Percentiles rank a stretch among this genome's conserved stretches.
phyloP scores from a whole-genome alignment of 176 grass and related monocot genomes.

The Avena atlantica region DNA sequence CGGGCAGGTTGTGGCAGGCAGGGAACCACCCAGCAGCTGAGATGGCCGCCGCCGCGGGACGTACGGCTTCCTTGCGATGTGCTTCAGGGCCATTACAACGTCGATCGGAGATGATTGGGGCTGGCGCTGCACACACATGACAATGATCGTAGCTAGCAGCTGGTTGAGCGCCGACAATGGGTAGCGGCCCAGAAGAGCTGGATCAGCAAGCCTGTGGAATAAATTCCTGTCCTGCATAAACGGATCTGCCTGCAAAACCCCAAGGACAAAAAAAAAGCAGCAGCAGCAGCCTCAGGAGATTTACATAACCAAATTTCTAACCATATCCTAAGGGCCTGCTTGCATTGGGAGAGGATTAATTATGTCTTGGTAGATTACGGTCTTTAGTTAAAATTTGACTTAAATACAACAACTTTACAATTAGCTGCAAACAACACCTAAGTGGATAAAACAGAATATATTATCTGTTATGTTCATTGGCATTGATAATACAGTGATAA shows the following conservation, averaged over 20 bases:
- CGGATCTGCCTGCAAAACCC: constrained; percentile 68
- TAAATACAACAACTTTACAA: not conserved
- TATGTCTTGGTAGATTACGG: not conserved
- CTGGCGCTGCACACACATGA: constrained; percentile 95
- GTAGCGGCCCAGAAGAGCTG: constrained; percentile 61
- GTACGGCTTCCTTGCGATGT: constrained; percentile 74
- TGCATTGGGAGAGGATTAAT: not conserved
- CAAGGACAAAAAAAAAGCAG: not conserved
- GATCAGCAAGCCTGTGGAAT: constrained; percentile 70
- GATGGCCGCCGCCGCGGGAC: not conserved
- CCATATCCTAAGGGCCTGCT: not conserved
- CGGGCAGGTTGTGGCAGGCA: not conserved
- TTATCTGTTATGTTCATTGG: not conserved
- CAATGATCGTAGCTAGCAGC: constrained; percentile 59
- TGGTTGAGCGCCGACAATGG: constrained; percentile 75
- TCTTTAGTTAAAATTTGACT: not conserved
- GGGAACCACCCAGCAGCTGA: not conserved
- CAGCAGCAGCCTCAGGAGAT: not conserved
- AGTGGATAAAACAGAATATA: not conserved
- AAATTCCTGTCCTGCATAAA: constrained; percentile 77
- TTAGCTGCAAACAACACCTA: not conserved
- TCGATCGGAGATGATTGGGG: constrained; percentile 61
- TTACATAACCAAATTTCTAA: not conserved
- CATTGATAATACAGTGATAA: not conserved
- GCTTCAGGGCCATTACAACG: constrained; percentile 71